Base-by-base conservation (phyloP, 495 filamentous ascomycete species). In the Hypoxylon cercidicola region DNA sequence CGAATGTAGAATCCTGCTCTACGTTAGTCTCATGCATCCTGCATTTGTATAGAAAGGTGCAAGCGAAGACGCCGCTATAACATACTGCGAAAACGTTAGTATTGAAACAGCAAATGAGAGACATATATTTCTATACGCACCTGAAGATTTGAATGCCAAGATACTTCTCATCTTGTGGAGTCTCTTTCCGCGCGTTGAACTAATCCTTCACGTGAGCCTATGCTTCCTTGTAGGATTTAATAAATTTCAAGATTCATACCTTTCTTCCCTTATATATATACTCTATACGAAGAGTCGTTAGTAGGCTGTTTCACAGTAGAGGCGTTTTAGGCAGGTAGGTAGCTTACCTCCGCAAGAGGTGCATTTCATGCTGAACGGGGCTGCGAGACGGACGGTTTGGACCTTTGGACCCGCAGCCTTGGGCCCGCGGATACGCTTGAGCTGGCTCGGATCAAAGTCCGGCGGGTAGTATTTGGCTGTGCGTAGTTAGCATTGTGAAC, bases 191-290 rank as follows among this genome's bases (percentile, higher is more conserved):
- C 2, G 95, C 93, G 77, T 97, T 99, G 50, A 68, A 68, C 65
- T 68, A 16, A 28, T 6, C 0, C 7, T 28, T 39, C 0, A 10
- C 13, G 35, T 68, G 19, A 68, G 55, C 16, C 44, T 32, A 28
- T 10, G 21, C 1, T 12, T 32, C n/a, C 21, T 43, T 15, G 16
- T 25, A 18, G 12, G 13, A 3, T 3, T 18, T n/a, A n/a, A 4
- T 12, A 18, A n/a, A 16, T 10, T 1, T 8, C 7, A 21, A 40
- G 5, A 16, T 44, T 54, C 46, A 34, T 68, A 68, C 65, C 71
- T 97, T 98, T 47, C 93, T 88, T 1, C 94, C 94, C 65, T 92
- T 91, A 82, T 97, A 97, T 74, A 99, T 97, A 83, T 91, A 97
- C 80, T 97, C 93, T 72, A 23, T n/a, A 44, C 3, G 28, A 46